phyloP scores from a whole-genome alignment of 2,329 filamentous ascomycete species.

The Exophiala xenobiotica region DNA sequence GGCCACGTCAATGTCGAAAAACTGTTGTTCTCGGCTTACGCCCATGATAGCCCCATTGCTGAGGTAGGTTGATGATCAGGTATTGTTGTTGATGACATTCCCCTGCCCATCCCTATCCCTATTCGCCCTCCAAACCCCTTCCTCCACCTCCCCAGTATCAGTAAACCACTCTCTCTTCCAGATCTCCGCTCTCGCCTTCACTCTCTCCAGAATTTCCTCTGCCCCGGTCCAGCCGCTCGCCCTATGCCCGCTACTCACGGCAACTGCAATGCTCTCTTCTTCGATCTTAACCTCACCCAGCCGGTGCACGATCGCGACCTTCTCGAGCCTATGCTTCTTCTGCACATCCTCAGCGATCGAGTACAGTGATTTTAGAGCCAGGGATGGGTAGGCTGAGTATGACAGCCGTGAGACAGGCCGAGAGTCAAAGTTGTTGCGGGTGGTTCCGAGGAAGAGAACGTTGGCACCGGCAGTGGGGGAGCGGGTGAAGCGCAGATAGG shows the following conservation, averaged over 20 bases:
- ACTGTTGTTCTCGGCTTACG: too few relatives aligned
- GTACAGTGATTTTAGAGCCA: constrained; percentile 43
- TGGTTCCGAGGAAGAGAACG: constrained; percentile 48
- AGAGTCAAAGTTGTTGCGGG: constrained; percentile 44
- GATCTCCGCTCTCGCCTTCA: constrained; percentile 85
- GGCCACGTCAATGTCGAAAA: too few relatives aligned
- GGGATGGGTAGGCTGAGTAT: constrained; percentile 45
- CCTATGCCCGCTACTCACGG: constrained; percentile 79
- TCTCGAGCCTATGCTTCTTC: constrained; percentile 64
- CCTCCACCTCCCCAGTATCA: constrained; percentile 27
- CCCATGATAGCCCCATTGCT: too few relatives aligned
- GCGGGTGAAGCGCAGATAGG: constrained; percentile 38
- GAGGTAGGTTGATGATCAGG: too few relatives aligned
- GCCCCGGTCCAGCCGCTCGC: constrained; percentile 82
- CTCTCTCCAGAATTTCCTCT: constrained; percentile 83
- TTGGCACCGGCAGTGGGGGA: constrained; percentile 47
- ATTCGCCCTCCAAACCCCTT: constrained; percentile 32
- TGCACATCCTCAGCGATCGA: constrained; percentile 47
- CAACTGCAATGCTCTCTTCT: constrained; percentile 91
- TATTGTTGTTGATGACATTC: constrained; percentile 13
- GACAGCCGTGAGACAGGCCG: constrained; percentile 45
- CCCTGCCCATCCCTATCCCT: constrained; percentile 26
- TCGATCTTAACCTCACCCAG: constrained; percentile 81
- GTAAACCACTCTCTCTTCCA: constrained; percentile 43
- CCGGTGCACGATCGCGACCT: constrained; percentile 78